Evolutionary conservation across 1,284 basidiomycete genomes (phyloP).

Genomic region (Fomitopsis palustris): DNA sequence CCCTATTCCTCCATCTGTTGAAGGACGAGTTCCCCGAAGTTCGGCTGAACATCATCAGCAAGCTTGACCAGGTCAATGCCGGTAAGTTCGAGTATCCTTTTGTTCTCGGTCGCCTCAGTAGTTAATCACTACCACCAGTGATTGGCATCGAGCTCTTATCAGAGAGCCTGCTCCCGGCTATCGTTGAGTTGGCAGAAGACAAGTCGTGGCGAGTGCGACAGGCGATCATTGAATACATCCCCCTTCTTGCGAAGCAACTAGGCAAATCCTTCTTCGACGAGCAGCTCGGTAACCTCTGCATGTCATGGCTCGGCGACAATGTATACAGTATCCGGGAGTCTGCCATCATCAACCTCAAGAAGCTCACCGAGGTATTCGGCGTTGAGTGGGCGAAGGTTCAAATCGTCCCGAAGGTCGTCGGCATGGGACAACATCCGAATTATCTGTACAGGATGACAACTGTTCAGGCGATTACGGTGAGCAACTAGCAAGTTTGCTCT

Average conservation of each 20-base stretch:
- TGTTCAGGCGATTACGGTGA: conserved; percentile 95
- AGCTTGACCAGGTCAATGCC: conserved; percentile 94
- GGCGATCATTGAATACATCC: conserved; percentile 99
- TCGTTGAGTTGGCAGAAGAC: conserved; percentile 97
- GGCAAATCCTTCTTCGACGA: conserved; percentile 98
- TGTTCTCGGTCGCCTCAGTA: conserved; percentile 1
- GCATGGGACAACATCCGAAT: conserved; percentile 97
- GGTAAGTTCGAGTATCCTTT: conserved; percentile 48
- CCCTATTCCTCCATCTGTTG: conserved; percentile 92
- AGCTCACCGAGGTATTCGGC: conserved; percentile 97
- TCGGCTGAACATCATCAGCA: conserved; percentile 97
- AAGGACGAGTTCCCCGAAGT: conserved; percentile 99
- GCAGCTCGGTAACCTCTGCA: conserved; percentile 94
- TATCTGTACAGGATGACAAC: conserved; percentile 99
- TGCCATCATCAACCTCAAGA: conserved; percentile 95
- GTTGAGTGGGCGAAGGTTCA: conserved; percentile 95
- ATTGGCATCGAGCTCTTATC: conserved; percentile 97
- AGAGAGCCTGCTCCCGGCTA: conserved; percentile 95
- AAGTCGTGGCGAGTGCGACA: conserved; percentile 99
- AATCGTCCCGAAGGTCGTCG: conserved; percentile 97
- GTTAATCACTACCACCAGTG: conserved; percentile 45
- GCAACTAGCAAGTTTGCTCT: conserved; percentile 25
- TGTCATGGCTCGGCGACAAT: conserved; percentile 99
- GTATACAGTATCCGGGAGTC: conserved; percentile 98
- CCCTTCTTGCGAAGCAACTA: conserved; percentile 91